Base-by-base conservation (phyloP, 176 grass and related monocot species). In the Guadua angustifolia region DNA sequence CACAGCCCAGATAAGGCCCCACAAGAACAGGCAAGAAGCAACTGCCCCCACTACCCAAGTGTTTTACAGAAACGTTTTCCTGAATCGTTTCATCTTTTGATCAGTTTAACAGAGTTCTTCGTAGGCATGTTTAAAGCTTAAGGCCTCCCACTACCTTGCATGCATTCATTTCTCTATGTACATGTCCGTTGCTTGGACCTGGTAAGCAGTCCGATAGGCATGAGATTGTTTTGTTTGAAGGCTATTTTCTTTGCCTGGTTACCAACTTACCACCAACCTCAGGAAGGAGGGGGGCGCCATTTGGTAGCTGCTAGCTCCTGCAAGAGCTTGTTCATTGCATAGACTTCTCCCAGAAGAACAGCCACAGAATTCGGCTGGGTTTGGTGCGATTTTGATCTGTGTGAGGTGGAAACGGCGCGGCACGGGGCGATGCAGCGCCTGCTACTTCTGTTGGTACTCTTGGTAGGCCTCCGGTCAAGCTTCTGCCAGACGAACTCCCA, bases 371-470 rank as follows among this genome's bases (percentile, higher is more conserved):
- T 59, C 67, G 32, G 14, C 24, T 21, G 36, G 6, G 13, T 56
- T 53, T 25, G 45, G 9, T 26, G 36, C 47, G 16, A 46, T 10
- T 44, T 86, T 45, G 55, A 83, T 66, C 64, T 79, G 47, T 8
- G 38, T 10, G 50, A 78, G 61, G 47, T 18, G n/a, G 9, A 59
- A 1, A 69, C 44, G 8, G 14, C 14, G 4, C 1, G 26, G 21
- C 49, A 35, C 51, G 50, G 70, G 88, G 74, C 3, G 74, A 89
- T 85, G 82, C 83, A 35, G 53, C 17, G 36, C 51, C 25, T 91
- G n/a, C 57, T 98, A 65, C 71, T 90, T 66, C 71, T 94, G 75
- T 79, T 95, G 82, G 18, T 89, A 55, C 74, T 86, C 87, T 74
- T 92, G 43, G 62, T 80, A 44, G 57, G 83, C 61, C 25, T 93